Percentiles rank a stretch among this genome's conserved stretches.
These are phyloP conservation scores for Phytophthora fragariaefolia DNA, from an alignment of 352 stramenopile genomes.

Conservation along the genomic window DNA sequence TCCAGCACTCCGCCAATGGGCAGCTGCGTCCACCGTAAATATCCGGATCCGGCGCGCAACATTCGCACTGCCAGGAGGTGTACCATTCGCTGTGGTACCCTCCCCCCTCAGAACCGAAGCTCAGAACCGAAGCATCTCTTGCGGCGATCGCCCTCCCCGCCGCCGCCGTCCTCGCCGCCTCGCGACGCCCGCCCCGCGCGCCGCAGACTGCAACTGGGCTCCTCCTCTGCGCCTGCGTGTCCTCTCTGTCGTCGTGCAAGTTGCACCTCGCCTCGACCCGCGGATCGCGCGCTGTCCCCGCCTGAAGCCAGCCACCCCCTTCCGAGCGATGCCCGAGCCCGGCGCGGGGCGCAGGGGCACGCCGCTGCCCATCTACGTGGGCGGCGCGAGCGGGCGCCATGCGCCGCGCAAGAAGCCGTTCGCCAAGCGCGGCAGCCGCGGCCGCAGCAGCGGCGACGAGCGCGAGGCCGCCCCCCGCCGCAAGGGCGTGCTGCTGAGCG, in stretches of 20 bases:
- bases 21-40: too few species aligned
- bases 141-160: too few species aligned
- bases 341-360: conserved; percentile 41
- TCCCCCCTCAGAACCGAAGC: background rate
- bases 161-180: conserved; percentile 2
- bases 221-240: background rate
- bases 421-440: conserved; percentile 39
- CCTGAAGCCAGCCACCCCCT: background rate
- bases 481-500: conserved; percentile 19
- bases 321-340: conserved; percentile 38
- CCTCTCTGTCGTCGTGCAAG: conserved; percentile 6
- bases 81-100: too few species aligned
- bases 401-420: conserved; percentile 42
- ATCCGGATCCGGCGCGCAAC: too few species aligned
- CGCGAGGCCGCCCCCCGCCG: background rate
- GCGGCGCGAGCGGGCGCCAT: conserved; percentile 32
- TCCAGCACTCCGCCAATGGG: too few species aligned
- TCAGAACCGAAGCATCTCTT: too few species aligned
- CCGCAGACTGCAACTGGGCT: background rate
- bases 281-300: conserved; percentile 18
- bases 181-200: background rate
- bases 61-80: too few species aligned
- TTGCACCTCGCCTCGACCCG: background rate
- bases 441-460: conserved; percentile 33
- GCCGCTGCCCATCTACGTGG: conserved; percentile 48